Base-by-base conservation (phyloP, 2,329 filamentous ascomycete species). In the Rhinocladiella similis region DNA sequence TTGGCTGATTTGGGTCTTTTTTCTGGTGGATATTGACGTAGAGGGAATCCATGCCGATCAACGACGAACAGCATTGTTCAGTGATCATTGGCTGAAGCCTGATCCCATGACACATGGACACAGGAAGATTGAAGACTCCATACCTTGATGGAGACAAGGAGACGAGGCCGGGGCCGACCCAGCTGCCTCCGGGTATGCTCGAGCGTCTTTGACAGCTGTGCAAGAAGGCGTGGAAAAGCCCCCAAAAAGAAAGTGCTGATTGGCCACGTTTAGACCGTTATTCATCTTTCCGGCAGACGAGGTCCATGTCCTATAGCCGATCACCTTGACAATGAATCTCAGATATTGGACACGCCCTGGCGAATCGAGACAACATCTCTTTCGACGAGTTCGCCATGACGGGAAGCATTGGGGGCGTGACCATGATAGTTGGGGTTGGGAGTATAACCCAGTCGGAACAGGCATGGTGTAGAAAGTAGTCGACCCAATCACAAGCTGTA, bases 151-250 rank as follows among this genome's bases (percentile, higher is more conserved):
- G 50, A 52, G 50, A 47, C 43, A 42, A 56, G 50, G 53, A 46
- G 51, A 50, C 47, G 35, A 59, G 57, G 60, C 58, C 58, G 58
- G 62, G 62, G 56, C 60, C 56, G 58, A 61, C 54, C 62, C 62
- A 61, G 52, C 51, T 61, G 41, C 25, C 50, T 48, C 39, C 47
- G 29, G 47, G 54, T 56, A 33, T 22, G n/a, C n/a, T n/a, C n/a
- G 39, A 49, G 39, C 33, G 16, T 12, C 10, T 46, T 53, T 51
- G 48, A 27, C 51, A 46, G 18, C 25, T 49, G 45, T 49, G 43
- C 35, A 16, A 33, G 20, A 51, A 56, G 38, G 35, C 47, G 47
- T 33, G 35, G 36, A 62, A 57, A 38, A 29, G n/a, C 36, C 46
- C 22, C 39, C 20, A 45, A 59, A 54, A 47, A 43, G 48, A n/a